Conservation (phyloP, 345 rosid genomes). For the Linum trigynum region DNA sequence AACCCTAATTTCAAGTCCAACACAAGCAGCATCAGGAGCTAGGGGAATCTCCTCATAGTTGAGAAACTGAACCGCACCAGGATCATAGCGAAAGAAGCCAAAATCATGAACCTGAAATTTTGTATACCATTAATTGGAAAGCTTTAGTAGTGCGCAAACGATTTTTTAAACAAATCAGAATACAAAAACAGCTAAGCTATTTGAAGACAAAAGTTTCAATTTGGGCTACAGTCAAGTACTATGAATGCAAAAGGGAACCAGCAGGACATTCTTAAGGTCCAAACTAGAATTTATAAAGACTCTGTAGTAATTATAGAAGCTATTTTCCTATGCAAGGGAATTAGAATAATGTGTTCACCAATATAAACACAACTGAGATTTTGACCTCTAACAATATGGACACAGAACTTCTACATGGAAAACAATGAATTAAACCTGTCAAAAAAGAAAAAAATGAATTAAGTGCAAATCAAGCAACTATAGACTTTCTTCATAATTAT, state of each 20-base stretch:
- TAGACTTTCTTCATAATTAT: too few species aligned
- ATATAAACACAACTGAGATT: too few species aligned
- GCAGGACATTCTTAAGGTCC: background rate
- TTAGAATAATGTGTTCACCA: too few species aligned
- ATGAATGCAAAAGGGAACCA: background rate
- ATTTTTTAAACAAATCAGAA: background rate
- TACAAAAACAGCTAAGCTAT: background rate
- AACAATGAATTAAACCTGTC: too few species aligned
- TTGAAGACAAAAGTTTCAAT: too few species aligned
- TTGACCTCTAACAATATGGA: too few species aligned
- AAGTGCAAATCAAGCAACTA: too few species aligned
- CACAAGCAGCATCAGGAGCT: conserved; percentile 86
- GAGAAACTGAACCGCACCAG: conserved; percentile 60
- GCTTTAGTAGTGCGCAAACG: background rate
- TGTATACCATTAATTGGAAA: background rate
- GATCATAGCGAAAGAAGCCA: conserved; percentile 88
- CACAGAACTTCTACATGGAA: too few species aligned
- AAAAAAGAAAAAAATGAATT: too few species aligned
- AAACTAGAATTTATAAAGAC: too few species aligned
- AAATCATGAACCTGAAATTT: conserved; percentile 81
- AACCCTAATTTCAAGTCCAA: conserved; percentile 92
- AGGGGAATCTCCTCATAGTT: conserved; percentile 93
- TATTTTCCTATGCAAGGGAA: too few species aligned
- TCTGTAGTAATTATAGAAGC: too few species aligned
- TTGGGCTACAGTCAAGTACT: background rate